These are phyloP conservation scores for Arxiozyma heterogenica DNA, from an alignment of 1,139 yeast genomes.

Conservation along the genomic window DNA sequence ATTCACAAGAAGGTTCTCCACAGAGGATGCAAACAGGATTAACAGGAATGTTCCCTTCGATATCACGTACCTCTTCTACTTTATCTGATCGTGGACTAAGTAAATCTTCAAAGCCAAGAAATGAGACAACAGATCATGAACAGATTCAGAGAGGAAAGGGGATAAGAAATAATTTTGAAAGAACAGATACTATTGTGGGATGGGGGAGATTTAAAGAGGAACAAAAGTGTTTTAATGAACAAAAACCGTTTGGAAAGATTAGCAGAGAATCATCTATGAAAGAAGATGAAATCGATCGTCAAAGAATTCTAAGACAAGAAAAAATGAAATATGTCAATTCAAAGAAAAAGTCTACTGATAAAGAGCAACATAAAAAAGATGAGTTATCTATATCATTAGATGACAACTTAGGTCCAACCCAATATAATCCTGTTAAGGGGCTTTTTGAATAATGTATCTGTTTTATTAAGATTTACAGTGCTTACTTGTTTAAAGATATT, in stretches of 20 bases:
- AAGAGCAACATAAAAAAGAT: slow-evolving; percentile 9
- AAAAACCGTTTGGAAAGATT: background rate
- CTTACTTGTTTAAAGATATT: background rate
- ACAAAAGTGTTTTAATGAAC: background rate
- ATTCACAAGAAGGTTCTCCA: background rate
- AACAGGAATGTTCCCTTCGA: background rate
- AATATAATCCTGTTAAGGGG: slow-evolving; percentile 27
- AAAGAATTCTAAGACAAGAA: slow-evolving; percentile 23
- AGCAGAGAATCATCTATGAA: background rate
- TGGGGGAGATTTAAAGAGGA: slow-evolving; percentile 18
- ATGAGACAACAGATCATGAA: background rate
- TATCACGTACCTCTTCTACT: background rate
- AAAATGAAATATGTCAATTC: slow-evolving; percentile 21
- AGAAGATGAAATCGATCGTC: slow-evolving; percentile 11
- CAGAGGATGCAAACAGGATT: background rate
- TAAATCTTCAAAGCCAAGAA: background rate
- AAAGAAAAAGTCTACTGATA: slow-evolving; percentile 1
- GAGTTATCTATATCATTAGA: slow-evolving; percentile 8
- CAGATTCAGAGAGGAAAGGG: background rate
- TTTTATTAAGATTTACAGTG: background rate
- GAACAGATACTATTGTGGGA: slow-evolving; percentile 22
- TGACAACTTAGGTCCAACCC: slow-evolving; percentile 33
- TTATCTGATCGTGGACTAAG: background rate
- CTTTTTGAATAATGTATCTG: slow-evolving; percentile 26
- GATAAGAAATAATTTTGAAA: slow-evolving; percentile 8